Base-by-base conservation (phyloP, 2,329 filamentous ascomycete genomes). In the Capronia coronata region DNA sequence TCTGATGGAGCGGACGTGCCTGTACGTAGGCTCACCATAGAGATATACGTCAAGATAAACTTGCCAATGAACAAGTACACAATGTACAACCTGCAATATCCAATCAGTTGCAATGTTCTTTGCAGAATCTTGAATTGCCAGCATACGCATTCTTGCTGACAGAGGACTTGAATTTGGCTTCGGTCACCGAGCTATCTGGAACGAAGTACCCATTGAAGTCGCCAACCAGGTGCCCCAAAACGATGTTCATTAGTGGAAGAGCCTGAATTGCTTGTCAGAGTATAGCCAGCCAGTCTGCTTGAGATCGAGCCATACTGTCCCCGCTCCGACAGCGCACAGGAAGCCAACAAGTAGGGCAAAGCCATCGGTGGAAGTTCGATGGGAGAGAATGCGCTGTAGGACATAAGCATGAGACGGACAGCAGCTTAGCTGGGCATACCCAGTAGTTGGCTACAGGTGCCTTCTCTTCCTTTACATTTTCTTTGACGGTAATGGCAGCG, bases 61-160 rank as follows among this genome's bases (percentile, higher is more conserved):
- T 77, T 77, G 11, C 65, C 77, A 16, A 78, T 65, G 52, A 81
- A 80, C 1, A 82, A 67, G 58, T 79, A 80, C 11, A 81, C 65
- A 52, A 80, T 78, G 54, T 37, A 42, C 25, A 55, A 50, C 5
- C 76, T 79, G 21, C 5, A 7, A n/a, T 41, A 9, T 38, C 13
- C 13, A n/a, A n/a, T 14, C 14, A 19, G n/a, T 35, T 30, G 32
- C n/a, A n/a, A n/a, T n/a, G n/a, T n/a, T n/a, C n/a, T 32, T 14
- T 16, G 23, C 29, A 37, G 3, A 21, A n/a, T 13, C 23, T n/a
- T 11, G 14, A 16, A 37, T 11, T 6, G 23, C 9, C 5, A 8
- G 45, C 51, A 23, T 46, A 56, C 68, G 68, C 66, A 49, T 68
- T 72, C 44, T 68, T 64, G 52, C 72, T 72, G 35, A 82, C 70